Evolutionary conservation across 129 eudicot genomes (phyloP), one percentile per base, ranked within the genome.

Genomic region (Pulicaria dysenterica): DNA sequence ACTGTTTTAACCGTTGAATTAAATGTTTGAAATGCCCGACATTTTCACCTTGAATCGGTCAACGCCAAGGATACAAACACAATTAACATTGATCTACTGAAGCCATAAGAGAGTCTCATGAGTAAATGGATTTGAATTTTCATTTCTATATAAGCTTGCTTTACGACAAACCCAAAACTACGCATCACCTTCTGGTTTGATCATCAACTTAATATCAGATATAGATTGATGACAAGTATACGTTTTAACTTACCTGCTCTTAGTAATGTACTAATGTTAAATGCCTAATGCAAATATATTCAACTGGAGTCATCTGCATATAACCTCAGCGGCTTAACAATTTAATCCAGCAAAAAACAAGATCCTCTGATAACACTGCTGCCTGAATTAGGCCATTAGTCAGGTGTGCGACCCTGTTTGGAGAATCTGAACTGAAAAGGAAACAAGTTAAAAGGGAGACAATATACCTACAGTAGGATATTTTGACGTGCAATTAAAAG

Each of bases 191-290:
- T 58, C 46, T 38, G 1, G 40, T 59, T 59, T 49, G 16, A 73
- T 73, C 49, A 59, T 46, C 68, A 72, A 72, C 14, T 72, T 72
- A 15, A 58, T 36, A 14, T 13, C 5, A 64, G 8, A 59, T 37
- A 34, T 60, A 58, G 13, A 58, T 39, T 45, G 58, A 72, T 58
- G 46, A 72, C 54, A 57, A 57, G 57, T 58, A 43, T 40, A 72
- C 36, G 66, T 34, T 45, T 44, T 43, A 57, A 62, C 76, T 72
- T 37, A 72, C 67, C 76, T 36, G 76, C 31, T 71, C 76, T 43
- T 57, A 55, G 55, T 56, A 57, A 56, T 44, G 24, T 57, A 55
- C 43, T 56, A 57, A 56, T 44, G 24, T 70, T 37, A 42, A 14
- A 5, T 31, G 14, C 67, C 2, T 34, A 8, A 44, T 58, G 14